These are phyloP conservation scores for Wallacemonas sp. DNA, from an alignment of 208 protist species.

Conservation along the genomic window DNA sequence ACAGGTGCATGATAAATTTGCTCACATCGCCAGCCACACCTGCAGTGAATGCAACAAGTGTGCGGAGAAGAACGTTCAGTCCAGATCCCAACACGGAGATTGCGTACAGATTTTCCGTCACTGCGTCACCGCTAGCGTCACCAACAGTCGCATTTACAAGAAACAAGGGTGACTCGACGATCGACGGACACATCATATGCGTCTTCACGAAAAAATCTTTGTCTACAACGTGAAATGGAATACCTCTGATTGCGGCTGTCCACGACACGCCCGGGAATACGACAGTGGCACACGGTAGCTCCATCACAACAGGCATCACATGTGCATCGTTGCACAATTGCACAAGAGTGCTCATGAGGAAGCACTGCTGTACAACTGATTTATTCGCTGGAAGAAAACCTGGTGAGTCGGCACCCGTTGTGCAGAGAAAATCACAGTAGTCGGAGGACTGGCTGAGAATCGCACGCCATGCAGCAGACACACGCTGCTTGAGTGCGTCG, in stretches of 20 bases:
- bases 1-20: conserved; percentile 23
- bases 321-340: not conserved
- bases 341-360: not conserved
- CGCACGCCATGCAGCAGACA: not conserved
- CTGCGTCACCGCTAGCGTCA: not conserved
- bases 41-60: conserved; percentile 1
- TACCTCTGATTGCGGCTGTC: conserved; percentile 9
- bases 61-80: conserved; percentile 17
- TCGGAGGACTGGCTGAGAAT: not conserved
- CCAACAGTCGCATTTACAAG: not conserved
- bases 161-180: not conserved
- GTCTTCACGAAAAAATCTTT: not conserved
- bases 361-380: not conserved
- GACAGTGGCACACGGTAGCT: conserved; percentile 4
- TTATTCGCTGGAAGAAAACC: not conserved
- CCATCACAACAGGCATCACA: not conserved
- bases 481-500: not conserved
- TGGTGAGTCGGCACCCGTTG: not conserved
- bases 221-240: conserved; percentile 1
- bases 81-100: not conserved
- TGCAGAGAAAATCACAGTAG: not conserved
- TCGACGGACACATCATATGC: not conserved
- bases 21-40: conserved; percentile 1
- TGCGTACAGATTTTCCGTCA: not conserved
- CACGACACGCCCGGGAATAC: conserved; percentile 14